A percentile compares a stretch with the other conserved stretches of the same genome.
Conservation (phyloP, 2,329 filamentous ascomycete genomes). For the Sclerotinia minor region DNA sequence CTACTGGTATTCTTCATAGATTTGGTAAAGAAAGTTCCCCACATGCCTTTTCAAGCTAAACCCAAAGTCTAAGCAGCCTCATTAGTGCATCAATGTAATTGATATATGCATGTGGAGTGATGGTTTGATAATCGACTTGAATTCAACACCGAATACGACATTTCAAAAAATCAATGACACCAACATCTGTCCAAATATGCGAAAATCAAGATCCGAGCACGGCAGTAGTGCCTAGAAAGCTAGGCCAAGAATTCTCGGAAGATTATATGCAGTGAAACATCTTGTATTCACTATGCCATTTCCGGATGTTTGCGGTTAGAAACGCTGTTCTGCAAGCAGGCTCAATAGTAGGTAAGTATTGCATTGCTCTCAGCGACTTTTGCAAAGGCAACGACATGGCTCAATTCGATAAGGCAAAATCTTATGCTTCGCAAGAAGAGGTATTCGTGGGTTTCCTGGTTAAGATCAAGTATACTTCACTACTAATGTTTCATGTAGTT, state of each 20-base stretch:
- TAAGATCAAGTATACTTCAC: not conserved
- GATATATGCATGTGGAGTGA: not conserved
- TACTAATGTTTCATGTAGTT: constrained; percentile 44
- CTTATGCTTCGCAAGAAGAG: constrained; percentile 35
- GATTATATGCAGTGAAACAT: constrained; percentile 1
- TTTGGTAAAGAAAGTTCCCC: constrained; percentile 16
- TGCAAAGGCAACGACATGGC: constrained; percentile 27
- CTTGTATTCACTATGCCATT: not conserved
- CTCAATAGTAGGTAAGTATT: not conserved
- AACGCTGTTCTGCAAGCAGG: not conserved
- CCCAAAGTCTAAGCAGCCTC: not conserved
- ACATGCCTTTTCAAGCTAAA: constrained; percentile 17
- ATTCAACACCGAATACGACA: constrained; percentile 9
- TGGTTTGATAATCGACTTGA: not conserved
- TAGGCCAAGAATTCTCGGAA: constrained; percentile 10
- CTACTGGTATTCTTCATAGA: not conserved
- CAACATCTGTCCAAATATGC: constrained; percentile 3
- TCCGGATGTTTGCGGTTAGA: not conserved
- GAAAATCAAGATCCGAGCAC: constrained; percentile 17
- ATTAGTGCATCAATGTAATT: not conserved
- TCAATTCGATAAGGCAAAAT: constrained; percentile 33
- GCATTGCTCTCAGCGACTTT: not conserved
- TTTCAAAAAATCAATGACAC: constrained; percentile 14
- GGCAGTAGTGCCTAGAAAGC: not conserved
- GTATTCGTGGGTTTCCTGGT: constrained; percentile 31